Conservation (phyloP, 177 flowering plant genomes). For the Vitis hybrid region DNA sequence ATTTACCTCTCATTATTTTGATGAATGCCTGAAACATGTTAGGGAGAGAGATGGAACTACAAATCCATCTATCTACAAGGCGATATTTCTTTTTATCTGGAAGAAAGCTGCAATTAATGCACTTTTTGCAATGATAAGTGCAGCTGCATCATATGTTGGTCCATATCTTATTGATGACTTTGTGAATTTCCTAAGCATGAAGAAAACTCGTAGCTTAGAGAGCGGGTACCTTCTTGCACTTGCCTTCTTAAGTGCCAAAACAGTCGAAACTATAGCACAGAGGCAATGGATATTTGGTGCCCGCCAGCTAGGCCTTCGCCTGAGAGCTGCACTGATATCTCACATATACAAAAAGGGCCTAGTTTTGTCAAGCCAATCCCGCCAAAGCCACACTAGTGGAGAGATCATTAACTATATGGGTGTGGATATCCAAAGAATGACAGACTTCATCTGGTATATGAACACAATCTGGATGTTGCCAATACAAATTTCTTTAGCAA, state of each 20-base stretch:
- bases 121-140: slow-evolving; percentile 68
- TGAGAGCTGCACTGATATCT: slow-evolving; percentile 83
- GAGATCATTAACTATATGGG: slow-evolving; percentile 96
- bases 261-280: slow-evolving; percentile 81
- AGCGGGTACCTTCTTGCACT: slow-evolving; percentile 78
- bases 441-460: slow-evolving; percentile 88
- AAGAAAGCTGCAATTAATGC: slow-evolving; percentile 89
- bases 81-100: slow-evolving; percentile 54
- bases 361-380: slow-evolving; percentile 74
- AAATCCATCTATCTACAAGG: slow-evolving; percentile 72
- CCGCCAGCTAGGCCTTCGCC: slow-evolving; percentile 86
- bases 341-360: slow-evolving; percentile 87
- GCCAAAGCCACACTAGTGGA: slow-evolving; percentile 85
- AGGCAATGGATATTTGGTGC: slow-evolving; percentile 99
- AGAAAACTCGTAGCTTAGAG: slow-evolving; percentile 36
- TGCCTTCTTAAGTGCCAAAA: slow-evolving; percentile 78
- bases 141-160: slow-evolving; percentile 84
- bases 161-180: slow-evolving; percentile 87
- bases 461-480: slow-evolving; percentile 93
- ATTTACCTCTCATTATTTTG: slow-evolving; percentile 50
- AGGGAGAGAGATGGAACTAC: slow-evolving; percentile 43
- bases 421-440: slow-evolving; percentile 87
- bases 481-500: slow-evolving; percentile 79
- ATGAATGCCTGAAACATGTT: slow-evolving; percentile 41
- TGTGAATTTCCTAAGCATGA: slow-evolving; percentile 56